Percentiles rank a stretch among this genome's conserved stretches.
phyloP scores from a whole-genome alignment of 179 eudicot genomes.

The Actinidia polygama region DNA sequence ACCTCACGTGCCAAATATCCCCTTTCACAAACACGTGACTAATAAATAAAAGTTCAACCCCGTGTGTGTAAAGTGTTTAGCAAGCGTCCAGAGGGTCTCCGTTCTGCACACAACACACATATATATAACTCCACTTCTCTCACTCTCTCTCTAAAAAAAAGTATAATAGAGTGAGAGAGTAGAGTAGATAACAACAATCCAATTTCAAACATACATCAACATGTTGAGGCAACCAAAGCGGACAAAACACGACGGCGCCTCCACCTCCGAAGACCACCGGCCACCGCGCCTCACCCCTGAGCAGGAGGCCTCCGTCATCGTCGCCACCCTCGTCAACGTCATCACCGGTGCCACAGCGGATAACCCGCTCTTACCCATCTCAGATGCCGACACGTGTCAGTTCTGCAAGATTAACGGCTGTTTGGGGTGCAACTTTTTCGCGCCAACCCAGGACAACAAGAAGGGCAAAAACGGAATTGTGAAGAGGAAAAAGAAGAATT shows the following conservation, averaged over 20 bases:
- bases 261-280: neutral
- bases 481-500: conserved; percentile 42
- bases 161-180: neutral
- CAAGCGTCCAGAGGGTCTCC: neutral
- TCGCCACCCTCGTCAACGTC: conserved; percentile 28
- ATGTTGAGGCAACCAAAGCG: neutral
- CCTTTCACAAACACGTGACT: no score
- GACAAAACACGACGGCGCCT: neutral
- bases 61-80: neutral
- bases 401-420: conserved; percentile 24
- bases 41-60: neutral
- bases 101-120: no score
- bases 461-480: neutral
- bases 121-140: neutral
- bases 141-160: neutral
- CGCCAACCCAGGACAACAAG: conserved; percentile 14
- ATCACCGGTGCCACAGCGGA: conserved; percentile 12
- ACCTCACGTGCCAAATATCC: neutral
- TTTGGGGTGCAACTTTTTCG: conserved; percentile 24
- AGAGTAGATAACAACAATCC: neutral
- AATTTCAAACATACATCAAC: neutral
- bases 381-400: conserved; percentile 24
- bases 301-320: conserved; percentile 31
- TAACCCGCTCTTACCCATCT: neutral
- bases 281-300: conserved; percentile 22